Percentiles rank a stretch among this genome's conserved stretches.
Evolutionary conservation across 2,329 filamentous ascomycete genomes (phyloP).

Genomic region (Microdochium bolleyi): DNA sequence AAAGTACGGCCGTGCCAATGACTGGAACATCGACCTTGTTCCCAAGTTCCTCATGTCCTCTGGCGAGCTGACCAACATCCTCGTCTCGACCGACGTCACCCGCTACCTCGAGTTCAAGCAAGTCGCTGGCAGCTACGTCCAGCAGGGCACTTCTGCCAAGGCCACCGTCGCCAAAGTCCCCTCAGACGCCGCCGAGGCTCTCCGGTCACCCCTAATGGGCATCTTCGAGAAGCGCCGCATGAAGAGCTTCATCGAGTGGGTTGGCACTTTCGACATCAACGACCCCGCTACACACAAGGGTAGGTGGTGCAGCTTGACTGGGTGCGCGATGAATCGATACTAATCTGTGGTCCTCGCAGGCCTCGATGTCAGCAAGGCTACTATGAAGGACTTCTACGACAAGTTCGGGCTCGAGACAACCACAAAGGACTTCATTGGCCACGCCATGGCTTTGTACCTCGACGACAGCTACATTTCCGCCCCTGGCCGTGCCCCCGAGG

Average conservation of each 20-base stretch:
- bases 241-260: slow-evolving; percentile 94
- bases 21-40: slow-evolving; percentile 99
- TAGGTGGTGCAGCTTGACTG: slow-evolving; percentile 31
- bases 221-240: slow-evolving; percentile 96
- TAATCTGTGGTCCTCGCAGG: slow-evolving; percentile 38
- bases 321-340: not conserved
- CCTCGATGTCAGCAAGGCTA: slow-evolving; percentile 68
- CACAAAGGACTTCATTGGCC: slow-evolving; percentile 93
- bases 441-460: slow-evolving; percentile 94
- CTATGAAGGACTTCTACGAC: slow-evolving; percentile 98
- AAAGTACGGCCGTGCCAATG: slow-evolving; percentile 91
- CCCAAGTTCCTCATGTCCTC: slow-evolving; percentile 99
- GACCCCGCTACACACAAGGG: slow-evolving; percentile 86
- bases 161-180: slow-evolving; percentile 96
- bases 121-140: slow-evolving; percentile 92
- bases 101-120: slow-evolving; percentile 89
- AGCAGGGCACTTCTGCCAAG: slow-evolving; percentile 75
- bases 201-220: slow-evolving; percentile 91
- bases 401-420: slow-evolving; percentile 88
- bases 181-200: slow-evolving; percentile 81
- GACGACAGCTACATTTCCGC: slow-evolving; percentile 79
- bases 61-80: slow-evolving; percentile 95
- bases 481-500: slow-evolving; percentile 68
- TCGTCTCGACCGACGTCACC: slow-evolving; percentile 90
- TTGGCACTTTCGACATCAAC: slow-evolving; percentile 75